phyloP scores from a whole-genome alignment of 2,329 filamentous ascomycete species.

The Grosmannia serpens region DNA sequence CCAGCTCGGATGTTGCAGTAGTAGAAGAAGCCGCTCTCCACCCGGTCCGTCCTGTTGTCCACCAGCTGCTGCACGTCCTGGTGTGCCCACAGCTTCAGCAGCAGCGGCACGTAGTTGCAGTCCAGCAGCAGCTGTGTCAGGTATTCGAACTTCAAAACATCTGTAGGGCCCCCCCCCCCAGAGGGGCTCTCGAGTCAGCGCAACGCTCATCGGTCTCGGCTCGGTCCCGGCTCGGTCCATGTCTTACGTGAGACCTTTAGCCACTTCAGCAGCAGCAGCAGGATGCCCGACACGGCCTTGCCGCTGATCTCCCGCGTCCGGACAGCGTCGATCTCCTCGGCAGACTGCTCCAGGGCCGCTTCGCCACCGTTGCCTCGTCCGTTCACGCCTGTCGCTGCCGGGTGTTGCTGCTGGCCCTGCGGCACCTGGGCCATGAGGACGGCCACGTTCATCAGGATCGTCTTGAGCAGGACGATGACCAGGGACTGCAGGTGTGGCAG shows the following conservation, averaged over 20 bases:
- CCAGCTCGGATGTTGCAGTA: slow-evolving; percentile 62
- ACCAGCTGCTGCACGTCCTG: slow-evolving; percentile 88
- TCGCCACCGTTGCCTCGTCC: slow-evolving; percentile 18
- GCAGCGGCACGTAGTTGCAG: slow-evolving; percentile 86
- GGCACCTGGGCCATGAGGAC: slow-evolving; percentile 58
- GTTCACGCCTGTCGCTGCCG: slow-evolving; percentile 26
- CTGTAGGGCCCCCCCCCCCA: no score
- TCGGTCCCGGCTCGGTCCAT: neutral
- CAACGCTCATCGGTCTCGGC: neutral
- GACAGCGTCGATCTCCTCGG: slow-evolving; percentile 72
- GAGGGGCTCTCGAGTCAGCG: neutral
- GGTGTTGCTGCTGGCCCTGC: slow-evolving; percentile 31
- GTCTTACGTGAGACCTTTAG: slow-evolving; percentile 80
- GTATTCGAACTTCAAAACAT: slow-evolving; percentile 93
- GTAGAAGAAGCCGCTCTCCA: slow-evolving; percentile 81
- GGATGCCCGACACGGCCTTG: slow-evolving; percentile 82
- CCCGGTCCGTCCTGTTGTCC: slow-evolving; percentile 71
- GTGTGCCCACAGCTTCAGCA: slow-evolving; percentile 86
- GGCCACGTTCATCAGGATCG: slow-evolving; percentile 77
- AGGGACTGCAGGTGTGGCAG: slow-evolving; percentile 84
- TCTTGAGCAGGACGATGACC: slow-evolving; percentile 84
- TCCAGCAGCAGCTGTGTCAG: slow-evolving; percentile 86
- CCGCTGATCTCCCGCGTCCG: slow-evolving; percentile 76
- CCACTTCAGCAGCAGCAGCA: slow-evolving; percentile 90
- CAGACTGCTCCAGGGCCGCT: slow-evolving; percentile 30